Evolutionary conservation across 2,329 filamentous ascomycete genomes (phyloP).

Genomic region (Alternaria brassicae): DNA sequence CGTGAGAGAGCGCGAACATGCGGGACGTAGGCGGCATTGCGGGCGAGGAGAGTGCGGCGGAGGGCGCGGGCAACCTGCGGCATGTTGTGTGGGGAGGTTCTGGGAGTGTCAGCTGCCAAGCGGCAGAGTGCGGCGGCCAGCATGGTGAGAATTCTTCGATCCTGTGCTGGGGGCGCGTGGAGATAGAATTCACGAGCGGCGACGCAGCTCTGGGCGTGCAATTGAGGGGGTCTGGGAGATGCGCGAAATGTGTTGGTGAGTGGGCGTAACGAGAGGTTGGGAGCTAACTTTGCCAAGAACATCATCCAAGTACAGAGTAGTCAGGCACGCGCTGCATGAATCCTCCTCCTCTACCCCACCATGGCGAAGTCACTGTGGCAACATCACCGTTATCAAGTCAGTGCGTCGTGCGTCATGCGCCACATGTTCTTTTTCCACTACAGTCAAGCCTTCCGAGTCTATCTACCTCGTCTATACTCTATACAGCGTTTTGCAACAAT

Average conservation of each 20-base stretch:
- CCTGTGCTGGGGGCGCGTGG: conserved; percentile 10
- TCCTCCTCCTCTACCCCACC: conserved; percentile 14
- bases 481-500: background rate
- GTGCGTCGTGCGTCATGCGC: background rate
- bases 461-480: background rate
- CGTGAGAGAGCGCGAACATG: conserved; percentile 31
- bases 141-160: conserved; percentile 32
- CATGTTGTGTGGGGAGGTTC: conserved; percentile 46
- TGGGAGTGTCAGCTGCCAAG: conserved; percentile 45
- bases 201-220: conserved; percentile 28
- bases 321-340: conserved; percentile 16
- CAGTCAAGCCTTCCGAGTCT: background rate
- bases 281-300: conserved; percentile 16
- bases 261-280: conserved; percentile 11
- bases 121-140: conserved; percentile 47
- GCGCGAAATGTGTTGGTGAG: conserved; percentile 4
- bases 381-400: background rate
- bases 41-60: conserved; percentile 31
- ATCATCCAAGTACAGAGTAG: conserved; percentile 11
- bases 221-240: conserved; percentile 18
- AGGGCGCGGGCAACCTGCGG: conserved; percentile 44
- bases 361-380: conserved; percentile 2
- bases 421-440: background rate
- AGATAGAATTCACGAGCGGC: conserved; percentile 15
- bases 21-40: conserved; percentile 31